A percentile compares a stretch with the other conserved stretches of the same genome.
phyloP scores from a whole-genome alignment of 2,329 filamentous ascomycete species.

The Ophiocordyceps australis region DNA sequence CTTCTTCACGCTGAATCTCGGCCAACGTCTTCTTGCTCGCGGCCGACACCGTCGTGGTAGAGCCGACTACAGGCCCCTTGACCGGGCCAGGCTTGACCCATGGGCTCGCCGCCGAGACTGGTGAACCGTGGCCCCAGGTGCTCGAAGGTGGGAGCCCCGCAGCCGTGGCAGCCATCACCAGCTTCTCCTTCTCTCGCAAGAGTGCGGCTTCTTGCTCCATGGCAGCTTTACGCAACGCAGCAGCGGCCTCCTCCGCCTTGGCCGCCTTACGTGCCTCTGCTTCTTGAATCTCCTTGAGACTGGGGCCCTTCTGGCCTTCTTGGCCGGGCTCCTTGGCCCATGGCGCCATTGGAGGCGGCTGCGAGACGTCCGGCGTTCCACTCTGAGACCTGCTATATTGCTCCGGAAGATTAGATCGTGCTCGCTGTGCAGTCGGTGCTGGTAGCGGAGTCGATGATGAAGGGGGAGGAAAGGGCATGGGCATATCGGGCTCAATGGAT shows the following conservation, averaged over 20 bases:
- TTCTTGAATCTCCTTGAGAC: conserved; percentile 91
- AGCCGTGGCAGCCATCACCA: conserved; percentile 30
- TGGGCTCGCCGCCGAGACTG: conserved; percentile 43
- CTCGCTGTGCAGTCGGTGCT: conserved; percentile 75
- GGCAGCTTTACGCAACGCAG: conserved; percentile 56
- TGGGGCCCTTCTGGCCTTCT: conserved; percentile 63
- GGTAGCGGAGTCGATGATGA: conserved; percentile 69
- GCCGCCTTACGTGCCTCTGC: conserved; percentile 86
- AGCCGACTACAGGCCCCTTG: conserved; percentile 16
- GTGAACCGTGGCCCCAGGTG: conserved; percentile 73
- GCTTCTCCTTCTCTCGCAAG: conserved; percentile 39
- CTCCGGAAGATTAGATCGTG: conserved; percentile 69
- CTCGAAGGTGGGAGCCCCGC: conserved; percentile 74
- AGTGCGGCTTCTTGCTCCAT: conserved; percentile 61
- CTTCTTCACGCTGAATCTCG: conserved; percentile 94
- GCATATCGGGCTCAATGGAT: conserved; percentile 40
- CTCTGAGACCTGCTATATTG: conserved; percentile 52
- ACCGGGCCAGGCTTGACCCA: conserved; percentile 46
- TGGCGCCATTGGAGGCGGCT: conserved; percentile 63
- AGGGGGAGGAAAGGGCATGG: conserved; percentile 57
- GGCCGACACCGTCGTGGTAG: conserved; percentile 6
- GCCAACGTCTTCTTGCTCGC: conserved; percentile 72
- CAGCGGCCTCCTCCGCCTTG: conserved; percentile 66
- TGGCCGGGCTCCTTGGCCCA: conserved; percentile 79
- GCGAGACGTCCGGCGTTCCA: conserved; percentile 48